These are phyloP conservation scores for Nitzschia palea DNA, from an alignment of 108 stramenopile genomes.

Conservation along the genomic window DNA sequence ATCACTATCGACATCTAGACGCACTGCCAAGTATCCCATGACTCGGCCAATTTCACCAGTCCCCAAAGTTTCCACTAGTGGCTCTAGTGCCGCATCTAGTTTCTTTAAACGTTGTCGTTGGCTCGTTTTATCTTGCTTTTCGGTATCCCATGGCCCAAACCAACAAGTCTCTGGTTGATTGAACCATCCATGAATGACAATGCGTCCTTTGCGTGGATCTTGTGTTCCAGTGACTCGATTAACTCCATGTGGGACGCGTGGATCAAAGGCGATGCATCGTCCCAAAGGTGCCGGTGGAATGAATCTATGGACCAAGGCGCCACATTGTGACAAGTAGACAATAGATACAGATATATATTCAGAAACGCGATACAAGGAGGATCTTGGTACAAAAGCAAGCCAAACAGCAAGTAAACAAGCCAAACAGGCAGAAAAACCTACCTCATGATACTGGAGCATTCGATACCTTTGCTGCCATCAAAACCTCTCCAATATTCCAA, in stretches of 20 bases:
- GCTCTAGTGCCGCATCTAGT: conserved; percentile 17
- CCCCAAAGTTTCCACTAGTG: conserved; percentile 25
- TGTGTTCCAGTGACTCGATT: conserved; percentile 25
- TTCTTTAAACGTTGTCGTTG: neutral
- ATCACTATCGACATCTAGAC: conserved; percentile 17
- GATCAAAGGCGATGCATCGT: conserved; percentile 42
- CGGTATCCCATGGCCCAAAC: conserved; percentile 31
- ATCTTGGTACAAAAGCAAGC: too few species aligned
- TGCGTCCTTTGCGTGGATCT: conserved; percentile 30
- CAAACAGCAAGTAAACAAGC: neutral
- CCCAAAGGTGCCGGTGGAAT: conserved; percentile 33
- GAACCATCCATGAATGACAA: conserved; percentile 51
- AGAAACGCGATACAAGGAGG: neutral
- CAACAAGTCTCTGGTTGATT: conserved; percentile 31
- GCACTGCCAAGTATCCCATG: conserved; percentile 36
- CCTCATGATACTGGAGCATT: conserved; percentile 23
- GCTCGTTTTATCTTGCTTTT: neutral
- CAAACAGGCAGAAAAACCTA: neutral
- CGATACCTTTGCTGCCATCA: conserved; percentile 20
- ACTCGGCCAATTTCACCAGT: conserved; percentile 41
- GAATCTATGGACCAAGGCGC: neutral
- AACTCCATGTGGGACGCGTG: conserved; percentile 45
- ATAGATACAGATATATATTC: neutral
- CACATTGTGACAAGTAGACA: too few species aligned
- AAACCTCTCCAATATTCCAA: conserved; percentile 40